Conservation (phyloP, 352 stramenopile genomes). For the Pseudoperonospora humuli region DNA sequence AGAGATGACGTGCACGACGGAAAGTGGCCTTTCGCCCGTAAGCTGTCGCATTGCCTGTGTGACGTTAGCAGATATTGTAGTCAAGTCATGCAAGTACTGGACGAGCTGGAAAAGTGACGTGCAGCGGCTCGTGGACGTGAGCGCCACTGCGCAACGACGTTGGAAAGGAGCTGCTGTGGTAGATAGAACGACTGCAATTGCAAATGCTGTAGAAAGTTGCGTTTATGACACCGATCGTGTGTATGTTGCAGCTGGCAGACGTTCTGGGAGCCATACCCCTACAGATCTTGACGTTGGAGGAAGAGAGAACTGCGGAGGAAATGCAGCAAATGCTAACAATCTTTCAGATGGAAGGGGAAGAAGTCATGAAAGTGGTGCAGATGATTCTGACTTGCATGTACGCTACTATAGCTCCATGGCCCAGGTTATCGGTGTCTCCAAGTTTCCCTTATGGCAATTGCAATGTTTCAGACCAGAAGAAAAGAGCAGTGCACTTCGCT, state of each 20-base stretch:
- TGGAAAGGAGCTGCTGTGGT: conserved; percentile 32
- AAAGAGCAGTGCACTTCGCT: conserved; percentile 37
- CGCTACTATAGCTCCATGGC: neutral
- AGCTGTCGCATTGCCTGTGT: conserved; percentile 45
- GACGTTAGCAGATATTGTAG: conserved; percentile 37
- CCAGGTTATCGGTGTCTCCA: neutral
- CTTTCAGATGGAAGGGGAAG: conserved; percentile 32
- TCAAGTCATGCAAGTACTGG: conserved; percentile 39
- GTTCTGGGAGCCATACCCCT: conserved; percentile 40
- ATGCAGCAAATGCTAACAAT: conserved; percentile 19
- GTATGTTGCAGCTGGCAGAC: conserved; percentile 30
- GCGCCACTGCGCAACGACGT: conserved; percentile 22
- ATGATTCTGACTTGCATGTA: conserved; percentile 41
- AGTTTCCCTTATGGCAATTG: neutral
- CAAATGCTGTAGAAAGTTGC: neutral
- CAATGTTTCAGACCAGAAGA: conserved; percentile 25
- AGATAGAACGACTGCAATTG: neutral
- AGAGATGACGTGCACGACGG: conserved; percentile 20
- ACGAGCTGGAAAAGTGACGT: conserved; percentile 39
- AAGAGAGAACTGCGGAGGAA: conserved; percentile 18
- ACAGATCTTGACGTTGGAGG: conserved; percentile 29
- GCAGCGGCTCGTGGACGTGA: conserved; percentile 37
- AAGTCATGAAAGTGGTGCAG: conserved; percentile 36
- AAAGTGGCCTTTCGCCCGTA: conserved; percentile 13
- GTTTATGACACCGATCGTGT: neutral